Evolutionary conservation across 164 flowering plant species (phyloP), one percentile per base, ranked within the genome.

Genomic region (Brasenia schreberi): DNA sequence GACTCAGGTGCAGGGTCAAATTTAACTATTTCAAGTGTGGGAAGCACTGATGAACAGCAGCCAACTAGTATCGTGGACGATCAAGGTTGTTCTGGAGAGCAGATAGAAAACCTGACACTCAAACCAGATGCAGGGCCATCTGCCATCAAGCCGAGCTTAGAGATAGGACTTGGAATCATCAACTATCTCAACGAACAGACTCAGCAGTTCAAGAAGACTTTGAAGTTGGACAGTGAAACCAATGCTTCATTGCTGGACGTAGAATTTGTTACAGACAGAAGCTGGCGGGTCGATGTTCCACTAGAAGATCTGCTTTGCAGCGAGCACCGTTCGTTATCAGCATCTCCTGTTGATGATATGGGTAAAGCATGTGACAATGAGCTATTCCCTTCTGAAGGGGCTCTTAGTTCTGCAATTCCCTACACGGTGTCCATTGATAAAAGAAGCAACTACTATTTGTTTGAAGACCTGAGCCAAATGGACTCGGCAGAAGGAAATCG

Each of bases 241-340:
- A 80, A 78, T 59, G 64, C 69, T 64, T 81, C 90, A 17, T 68
- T 88, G 43, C 73, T 85, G 72, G 92, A 88, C 66, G 93, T 93
- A 67, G 77, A 77, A 58, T 90, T 88, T 72, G 59, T 44, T 19
- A 66, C 80, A 6, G 67, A 65, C 18, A 80, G 71, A 53, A 68
- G 42, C 56, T 63, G 63, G 23, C 19, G 23, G 19, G 0, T 62
- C 11, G 67, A 5, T 18, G 64, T 66, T 64, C 59, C 80, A 45
- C 82, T 90, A 64, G 90, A 85, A 77, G 78, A 71, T 61, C 92
- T 87, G 69, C 66, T 82, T 42, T 43, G 59, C 18, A 82, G 76
- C 63, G 61, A 60, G 17, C 56, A 5, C 27, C 18, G 39, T 18
- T 9, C 53, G 6, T 11, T 9, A 5, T 18, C 33, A 49, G 49